These are phyloP conservation scores for Beta lomatogona DNA, from an alignment of 179 eudicot genomes.

Conservation along the genomic window DNA sequence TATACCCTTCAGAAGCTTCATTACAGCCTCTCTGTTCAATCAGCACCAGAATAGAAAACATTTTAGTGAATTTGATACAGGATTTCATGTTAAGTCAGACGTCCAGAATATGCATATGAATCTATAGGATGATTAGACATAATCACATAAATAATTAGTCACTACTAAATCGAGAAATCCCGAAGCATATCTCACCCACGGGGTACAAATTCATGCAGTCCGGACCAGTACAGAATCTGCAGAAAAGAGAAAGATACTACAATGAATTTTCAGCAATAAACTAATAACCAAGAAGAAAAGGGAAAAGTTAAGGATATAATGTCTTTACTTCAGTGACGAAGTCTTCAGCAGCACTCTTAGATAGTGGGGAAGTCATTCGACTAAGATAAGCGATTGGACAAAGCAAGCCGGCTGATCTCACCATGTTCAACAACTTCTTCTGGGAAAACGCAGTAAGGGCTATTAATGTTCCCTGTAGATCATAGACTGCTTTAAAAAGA, in stretches of 20 bases:
- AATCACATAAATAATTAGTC: not conserved
- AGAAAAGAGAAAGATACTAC: not conserved
- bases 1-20: slow-evolving; percentile 43
- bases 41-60: not conserved
- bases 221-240: slow-evolving; percentile 55
- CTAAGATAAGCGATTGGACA: slow-evolving; percentile 73
- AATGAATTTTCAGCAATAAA: not conserved
- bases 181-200: slow-evolving; percentile 45
- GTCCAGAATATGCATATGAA: not conserved
- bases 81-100: not conserved
- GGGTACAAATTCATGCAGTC: slow-evolving; percentile 51
- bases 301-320: not conserved
- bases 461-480: slow-evolving; percentile 67
- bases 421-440: slow-evolving; percentile 45
- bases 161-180: not conserved
- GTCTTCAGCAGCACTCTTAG: slow-evolving; percentile 45
- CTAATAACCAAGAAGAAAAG: not conserved
- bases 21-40: slow-evolving; percentile 39
- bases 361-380: slow-evolving; percentile 56
- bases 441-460: slow-evolving; percentile 68
- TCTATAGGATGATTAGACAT: not conserved
- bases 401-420: slow-evolving; percentile 68
- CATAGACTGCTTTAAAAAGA: not conserved
- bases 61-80: not conserved
- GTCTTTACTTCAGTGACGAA: slow-evolving; percentile 57